Base-by-base conservation (phyloP, 2,329 filamentous ascomycete species). In the Curvularia eragrostidis region DNA sequence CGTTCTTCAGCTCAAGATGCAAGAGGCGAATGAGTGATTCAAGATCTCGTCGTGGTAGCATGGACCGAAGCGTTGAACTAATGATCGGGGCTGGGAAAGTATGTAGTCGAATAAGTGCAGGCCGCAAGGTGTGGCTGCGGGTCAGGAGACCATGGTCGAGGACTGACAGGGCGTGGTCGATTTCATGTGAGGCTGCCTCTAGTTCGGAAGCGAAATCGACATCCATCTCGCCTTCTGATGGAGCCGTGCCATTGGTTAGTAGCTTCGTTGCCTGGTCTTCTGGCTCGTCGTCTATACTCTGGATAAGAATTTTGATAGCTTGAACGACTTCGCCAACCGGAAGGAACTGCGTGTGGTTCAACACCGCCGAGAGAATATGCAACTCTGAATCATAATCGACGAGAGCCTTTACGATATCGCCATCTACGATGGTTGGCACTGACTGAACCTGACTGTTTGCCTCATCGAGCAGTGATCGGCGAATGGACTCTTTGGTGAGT, bases 1-100 rank as follows among this genome's bases (percentile, higher is more conserved):
- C 90, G 63, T 87, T 86, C 50, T 88, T 85, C 44, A 94, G 82
- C 77, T 93, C 89, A 62, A 89, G 83, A 54, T 90, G 87, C 28
- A 94, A 81, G 5, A 93, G 81, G 64, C 89, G 85, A 65, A 93
- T 88, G 52, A 94, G 82, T 34, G 87, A 87, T 10, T 91, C 80
- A 23, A 90, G 85, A 65, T 93, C 89, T 62, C 89, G 84, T 2
- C 86, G 87, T 47, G 84, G 83, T 58, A 91, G 85, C 26, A 83
- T 84, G 10, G 82, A 80, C 39, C 89, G 87, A 43, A 94, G 82
- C 3, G 85, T 85, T 52, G 84, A 82, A 46, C 89, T 84, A 41
- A 90, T 87, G 1, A 82, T 77, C 0, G 81, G 68, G 4, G 83
- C 78, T 4, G 90, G 86, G 63, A 90, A 89, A 21, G 83, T 83